These are phyloP conservation scores for Aphanoascus verrucosus DNA, from an alignment of 2,329 filamentous ascomycete species.

Conservation along the genomic window DNA sequence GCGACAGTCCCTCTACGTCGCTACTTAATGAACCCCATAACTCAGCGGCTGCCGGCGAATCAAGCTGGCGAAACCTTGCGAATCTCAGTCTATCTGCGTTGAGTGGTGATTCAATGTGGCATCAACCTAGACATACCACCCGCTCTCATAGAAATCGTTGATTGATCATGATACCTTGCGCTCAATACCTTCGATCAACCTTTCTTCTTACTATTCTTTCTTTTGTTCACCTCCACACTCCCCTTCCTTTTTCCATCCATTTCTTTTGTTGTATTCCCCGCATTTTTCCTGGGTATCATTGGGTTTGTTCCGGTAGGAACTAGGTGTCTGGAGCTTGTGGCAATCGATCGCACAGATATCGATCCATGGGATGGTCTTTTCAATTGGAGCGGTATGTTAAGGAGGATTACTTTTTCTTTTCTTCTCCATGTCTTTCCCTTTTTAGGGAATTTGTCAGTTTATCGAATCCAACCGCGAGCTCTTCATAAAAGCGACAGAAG, in stretches of 20 bases:
- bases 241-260: conserved; percentile 15
- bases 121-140: conserved; percentile 26
- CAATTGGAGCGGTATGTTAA: background rate
- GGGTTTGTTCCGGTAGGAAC: background rate
- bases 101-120: conserved; percentile 39
- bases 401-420: background rate
- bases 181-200: background rate
- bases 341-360: background rate
- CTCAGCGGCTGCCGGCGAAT: conserved; percentile 23
- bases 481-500: background rate
- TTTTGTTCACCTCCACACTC: background rate
- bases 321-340: background rate
- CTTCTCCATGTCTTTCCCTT: too few relatives aligned
- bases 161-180: conserved; percentile 10
- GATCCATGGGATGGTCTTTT: background rate
- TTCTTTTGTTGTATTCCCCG: conserved; percentile 4
- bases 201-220: background rate
- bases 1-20: conserved; percentile 23
- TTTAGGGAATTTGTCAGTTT: too few relatives aligned
- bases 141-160: conserved; percentile 31
- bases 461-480: too few relatives aligned
- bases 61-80: conserved; percentile 36
- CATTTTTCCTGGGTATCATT: background rate
- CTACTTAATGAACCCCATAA: conserved; percentile 22
- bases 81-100: conserved; percentile 37